Evolutionary conservation across 345 rosid species (phyloP).

Genomic region (Leavenworthia alabamica): DNA sequence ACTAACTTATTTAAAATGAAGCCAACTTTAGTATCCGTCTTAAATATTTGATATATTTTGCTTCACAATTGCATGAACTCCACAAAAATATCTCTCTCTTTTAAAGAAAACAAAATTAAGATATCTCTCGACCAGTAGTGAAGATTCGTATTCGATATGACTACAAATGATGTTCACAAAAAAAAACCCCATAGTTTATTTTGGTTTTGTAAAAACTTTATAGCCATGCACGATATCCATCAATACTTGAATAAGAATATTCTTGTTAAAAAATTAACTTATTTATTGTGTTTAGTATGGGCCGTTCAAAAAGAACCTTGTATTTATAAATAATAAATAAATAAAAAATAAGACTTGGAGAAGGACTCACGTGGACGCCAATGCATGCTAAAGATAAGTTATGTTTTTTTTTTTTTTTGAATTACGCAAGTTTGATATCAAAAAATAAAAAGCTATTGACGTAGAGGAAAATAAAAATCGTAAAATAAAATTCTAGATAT

Average conservation of each 20-base stretch:
- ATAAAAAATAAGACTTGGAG: not conserved
- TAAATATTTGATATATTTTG: not conserved
- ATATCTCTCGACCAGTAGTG: not conserved
- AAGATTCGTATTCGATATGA: constrained; percentile 11
- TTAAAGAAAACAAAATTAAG: not conserved
- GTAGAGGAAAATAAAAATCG: constrained; percentile 4
- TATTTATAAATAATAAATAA: not conserved
- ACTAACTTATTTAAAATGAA: not conserved
- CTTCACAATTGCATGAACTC: not conserved
- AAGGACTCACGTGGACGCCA: constrained; percentile 34
- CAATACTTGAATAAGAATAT: constrained; percentile 2
- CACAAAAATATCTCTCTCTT: not conserved
- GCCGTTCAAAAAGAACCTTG: constrained; percentile 20
- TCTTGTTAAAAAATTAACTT: not conserved
- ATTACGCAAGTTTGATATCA: constrained; percentile 10
- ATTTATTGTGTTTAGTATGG: not conserved
- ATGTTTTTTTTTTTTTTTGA: constrained; percentile 8
- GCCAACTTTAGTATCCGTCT: not conserved
- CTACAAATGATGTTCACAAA: constrained; percentile 12
- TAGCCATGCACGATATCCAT: constrained; percentile 5
- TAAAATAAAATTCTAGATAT: not conserved
- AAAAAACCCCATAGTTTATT: not conserved
- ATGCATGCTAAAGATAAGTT: constrained; percentile 19
- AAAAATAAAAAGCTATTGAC: constrained; percentile 12
- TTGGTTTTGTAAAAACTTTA: not conserved